phyloP scores from a whole-genome alignment of 1,139 yeast genomes.

The Debaryomyces sp. region DNA sequence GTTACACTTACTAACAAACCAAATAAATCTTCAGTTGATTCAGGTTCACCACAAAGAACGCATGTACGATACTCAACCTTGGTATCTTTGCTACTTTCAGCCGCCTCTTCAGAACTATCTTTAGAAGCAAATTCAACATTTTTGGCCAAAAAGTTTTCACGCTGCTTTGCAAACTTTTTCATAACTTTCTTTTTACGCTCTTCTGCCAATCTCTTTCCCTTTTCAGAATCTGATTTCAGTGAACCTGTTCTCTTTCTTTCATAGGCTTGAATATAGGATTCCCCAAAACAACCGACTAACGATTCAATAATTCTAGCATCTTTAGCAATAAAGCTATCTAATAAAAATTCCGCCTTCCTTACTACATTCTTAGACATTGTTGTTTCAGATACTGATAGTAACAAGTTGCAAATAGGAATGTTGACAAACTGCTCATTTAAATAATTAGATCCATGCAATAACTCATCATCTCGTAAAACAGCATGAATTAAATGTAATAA shows the following conservation, averaged over 20 bases:
- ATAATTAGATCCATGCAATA: slow-evolving; percentile 36
- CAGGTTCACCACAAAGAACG: slow-evolving; percentile 68
- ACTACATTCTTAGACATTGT: slow-evolving; percentile 51
- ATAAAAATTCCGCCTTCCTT: slow-evolving; percentile 57
- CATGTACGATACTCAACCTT: slow-evolving; percentile 42
- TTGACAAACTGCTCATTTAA: slow-evolving; percentile 50
- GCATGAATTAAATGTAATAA: slow-evolving; percentile 72
- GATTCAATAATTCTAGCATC: slow-evolving; percentile 53
- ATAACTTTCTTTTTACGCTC: slow-evolving; percentile 40
- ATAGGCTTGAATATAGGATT: slow-evolving; percentile 49
- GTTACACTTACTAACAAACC: slow-evolving; percentile 54
- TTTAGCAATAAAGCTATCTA: slow-evolving; percentile 51
- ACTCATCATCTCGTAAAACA: slow-evolving; percentile 56
- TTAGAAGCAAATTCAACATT: slow-evolving; percentile 24
- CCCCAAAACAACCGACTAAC: slow-evolving; percentile 60
- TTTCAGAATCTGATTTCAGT: slow-evolving; percentile 38
- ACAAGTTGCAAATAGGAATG: slow-evolving; percentile 58
- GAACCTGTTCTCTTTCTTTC: slow-evolving; percentile 27
- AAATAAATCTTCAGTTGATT: slow-evolving; percentile 46
- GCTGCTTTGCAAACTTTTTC: slow-evolving; percentile 45
- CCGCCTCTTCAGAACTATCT: slow-evolving; percentile 12
- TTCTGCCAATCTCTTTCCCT: slow-evolving; percentile 43
- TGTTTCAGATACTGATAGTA: slow-evolving; percentile 54
- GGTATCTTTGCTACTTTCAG: slow-evolving; percentile 10
- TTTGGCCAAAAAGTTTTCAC: slow-evolving; percentile 39